phyloP scores from a whole-genome alignment of 1,284 basidiomycete genomes.

The Caloboletus inedulis region DNA sequence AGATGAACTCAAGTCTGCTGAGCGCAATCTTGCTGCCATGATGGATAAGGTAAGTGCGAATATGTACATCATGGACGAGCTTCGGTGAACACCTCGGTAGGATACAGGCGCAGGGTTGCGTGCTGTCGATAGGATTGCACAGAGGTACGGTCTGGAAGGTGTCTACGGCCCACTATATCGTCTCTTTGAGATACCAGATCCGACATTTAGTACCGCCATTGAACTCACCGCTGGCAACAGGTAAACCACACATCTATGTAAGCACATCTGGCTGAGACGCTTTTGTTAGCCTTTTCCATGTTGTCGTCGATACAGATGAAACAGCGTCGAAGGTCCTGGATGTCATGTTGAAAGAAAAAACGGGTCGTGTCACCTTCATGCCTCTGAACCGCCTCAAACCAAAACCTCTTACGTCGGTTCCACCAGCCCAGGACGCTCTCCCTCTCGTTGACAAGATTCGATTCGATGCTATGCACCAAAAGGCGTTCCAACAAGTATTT shows the following conservation, averaged over 20 bases:
- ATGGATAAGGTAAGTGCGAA: conserved; percentile 81
- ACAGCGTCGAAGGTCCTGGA: conserved; percentile 88
- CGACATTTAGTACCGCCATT: conserved; percentile 88
- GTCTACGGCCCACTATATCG: conserved; percentile 95
- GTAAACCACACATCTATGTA: conserved; percentile 39
- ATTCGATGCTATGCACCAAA: conserved; percentile 69
- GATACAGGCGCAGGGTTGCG: conserved; percentile 87
- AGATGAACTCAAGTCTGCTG: conserved; percentile 78
- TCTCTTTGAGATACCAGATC: conserved; percentile 87
- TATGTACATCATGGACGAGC: not conserved
- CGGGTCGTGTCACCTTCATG: conserved; percentile 97
- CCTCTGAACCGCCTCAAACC: conserved; percentile 95
- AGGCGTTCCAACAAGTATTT: conserved; percentile 98
- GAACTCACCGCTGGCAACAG: conserved; percentile 95
- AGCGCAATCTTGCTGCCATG: conserved; percentile 81
- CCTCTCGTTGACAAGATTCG: conserved; percentile 83
- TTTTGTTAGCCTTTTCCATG: conserved; percentile 78
- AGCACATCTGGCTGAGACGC: not conserved
- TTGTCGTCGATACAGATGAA: conserved; percentile 94
- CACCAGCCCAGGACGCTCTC: conserved; percentile 85
- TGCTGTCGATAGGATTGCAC: conserved; percentile 80
- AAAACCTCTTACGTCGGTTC: conserved; percentile 55
- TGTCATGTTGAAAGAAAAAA: conserved; percentile 88
- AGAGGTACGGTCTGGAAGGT: conserved; percentile 67
- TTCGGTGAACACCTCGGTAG: conserved; percentile 38